Percentiles rank a stretch among this genome's conserved stretches.
phyloP scores from a whole-genome alignment of 169 alveolate species.

The Miamiensis avidus region DNA sequence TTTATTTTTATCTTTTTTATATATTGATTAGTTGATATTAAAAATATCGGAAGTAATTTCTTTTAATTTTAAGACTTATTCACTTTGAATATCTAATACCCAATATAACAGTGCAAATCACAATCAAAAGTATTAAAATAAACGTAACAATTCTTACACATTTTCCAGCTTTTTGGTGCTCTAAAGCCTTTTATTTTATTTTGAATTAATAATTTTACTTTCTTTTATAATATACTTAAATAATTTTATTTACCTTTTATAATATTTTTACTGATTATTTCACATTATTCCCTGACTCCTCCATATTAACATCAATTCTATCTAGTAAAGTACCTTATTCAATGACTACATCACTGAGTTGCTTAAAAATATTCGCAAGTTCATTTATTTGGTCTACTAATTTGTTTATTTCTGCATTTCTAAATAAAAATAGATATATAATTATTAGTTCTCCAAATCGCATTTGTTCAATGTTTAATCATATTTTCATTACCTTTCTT shows the following conservation, averaged over 20 bases:
- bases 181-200: not conserved
- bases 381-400: conserved; percentile 61
- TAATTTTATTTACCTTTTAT: conserved; percentile 40
- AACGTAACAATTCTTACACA: not conserved
- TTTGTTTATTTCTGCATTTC: conserved; percentile 59
- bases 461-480: conserved; percentile 1
- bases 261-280: conserved; percentile 54
- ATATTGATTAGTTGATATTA: too few species aligned
- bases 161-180: conserved; percentile 4
- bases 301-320: conserved; percentile 73
- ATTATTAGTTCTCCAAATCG: not conserved
- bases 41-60: too few species aligned
- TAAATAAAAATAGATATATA: not conserved
- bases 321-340: conserved; percentile 76
- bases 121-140: not conserved
- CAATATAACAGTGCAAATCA: conserved; percentile 1
- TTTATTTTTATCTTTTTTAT: too few species aligned
- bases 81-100: not conserved
- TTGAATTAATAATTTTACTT: not conserved
- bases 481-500: conserved; percentile 9
- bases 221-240: conserved; percentile 5
- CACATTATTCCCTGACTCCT: conserved; percentile 46
- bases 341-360: conserved; percentile 55
- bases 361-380: conserved; percentile 64
- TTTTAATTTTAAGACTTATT: not conserved